A percentile compares a stretch with the other conserved stretches of the same genome.
phyloP scores from a whole-genome alignment of 768 basidiomycete species.

The Amanita polypyramis region DNA sequence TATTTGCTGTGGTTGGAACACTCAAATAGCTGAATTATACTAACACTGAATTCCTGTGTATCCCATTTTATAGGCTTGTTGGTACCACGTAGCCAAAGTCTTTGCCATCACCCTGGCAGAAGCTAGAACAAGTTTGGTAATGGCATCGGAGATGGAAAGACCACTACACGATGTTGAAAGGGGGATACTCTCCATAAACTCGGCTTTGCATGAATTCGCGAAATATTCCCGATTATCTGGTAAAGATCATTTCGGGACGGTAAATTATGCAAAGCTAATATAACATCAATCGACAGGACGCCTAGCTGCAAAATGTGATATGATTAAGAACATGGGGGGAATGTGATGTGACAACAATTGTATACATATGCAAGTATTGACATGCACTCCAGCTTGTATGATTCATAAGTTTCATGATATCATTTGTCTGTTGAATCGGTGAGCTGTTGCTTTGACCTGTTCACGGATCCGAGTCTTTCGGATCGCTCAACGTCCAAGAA shows the following conservation, averaged over 20 bases:
- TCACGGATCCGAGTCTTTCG: not conserved
- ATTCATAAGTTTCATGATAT: not conserved
- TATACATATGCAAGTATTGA: not conserved
- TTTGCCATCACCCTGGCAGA: slow-evolving; percentile 14
- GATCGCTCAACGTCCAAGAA: not conserved
- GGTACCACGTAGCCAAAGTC: slow-evolving; percentile 16
- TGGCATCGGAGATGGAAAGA: not conserved
- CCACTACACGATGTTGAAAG: slow-evolving; percentile 1
- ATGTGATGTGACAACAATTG: slow-evolving; percentile 2
- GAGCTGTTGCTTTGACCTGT: not conserved
- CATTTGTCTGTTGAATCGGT: not conserved
- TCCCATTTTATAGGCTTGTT: slow-evolving; percentile 14
- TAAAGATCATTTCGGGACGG: not conserved
- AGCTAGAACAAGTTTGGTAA: slow-evolving; percentile 7
- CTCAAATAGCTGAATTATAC: not conserved
- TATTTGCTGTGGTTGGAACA: no score
- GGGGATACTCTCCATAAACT: slow-evolving; percentile 1
- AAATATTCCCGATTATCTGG: slow-evolving; percentile 7
- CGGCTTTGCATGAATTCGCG: slow-evolving; percentile 6
- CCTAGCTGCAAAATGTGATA: slow-evolving; percentile 2
- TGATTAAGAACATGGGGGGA: slow-evolving; percentile 1
- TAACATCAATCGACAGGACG: not conserved
- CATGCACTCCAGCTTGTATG: not conserved
- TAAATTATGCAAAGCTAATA: not conserved
- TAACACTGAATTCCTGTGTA: not conserved